Conservation (phyloP, 148 eudicot species). For the Beta vulgaris region DNA sequence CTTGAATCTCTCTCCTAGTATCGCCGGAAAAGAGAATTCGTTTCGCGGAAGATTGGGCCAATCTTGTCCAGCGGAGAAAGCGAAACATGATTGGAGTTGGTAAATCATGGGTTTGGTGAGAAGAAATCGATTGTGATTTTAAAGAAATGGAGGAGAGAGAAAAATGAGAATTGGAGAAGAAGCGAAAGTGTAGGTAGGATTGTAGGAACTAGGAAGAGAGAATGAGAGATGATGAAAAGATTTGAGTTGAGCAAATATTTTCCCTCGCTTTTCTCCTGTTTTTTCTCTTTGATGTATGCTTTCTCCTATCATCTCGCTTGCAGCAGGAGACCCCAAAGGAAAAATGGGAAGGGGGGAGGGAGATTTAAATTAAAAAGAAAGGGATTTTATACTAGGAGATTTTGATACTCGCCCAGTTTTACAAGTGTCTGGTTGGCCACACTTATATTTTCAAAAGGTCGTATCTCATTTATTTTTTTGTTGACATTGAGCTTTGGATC, state of each 20-base stretch:
- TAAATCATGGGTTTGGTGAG: background rate
- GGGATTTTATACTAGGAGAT: no score
- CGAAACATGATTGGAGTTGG: background rate
- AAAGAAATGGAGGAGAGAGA: background rate
- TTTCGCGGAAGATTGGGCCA: background rate
- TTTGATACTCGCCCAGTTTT: no score
- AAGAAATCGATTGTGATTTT: background rate
- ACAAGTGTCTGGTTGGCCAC: no score
- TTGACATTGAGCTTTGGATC: no score
- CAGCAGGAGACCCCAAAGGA: no score
- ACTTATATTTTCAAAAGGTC: no score
- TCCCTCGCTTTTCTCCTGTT: background rate
- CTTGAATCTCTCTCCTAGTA: background rate
- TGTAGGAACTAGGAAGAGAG: no score
- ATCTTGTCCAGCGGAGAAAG: constrained; percentile 6
- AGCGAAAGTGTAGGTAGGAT: constrained; percentile 25
- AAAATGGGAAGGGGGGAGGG: no score
- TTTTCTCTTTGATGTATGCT: background rate
- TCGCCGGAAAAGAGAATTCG: background rate
- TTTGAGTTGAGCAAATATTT: background rate
- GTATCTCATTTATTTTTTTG: no score
- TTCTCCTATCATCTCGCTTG: constrained; percentile 10
- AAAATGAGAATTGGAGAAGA: constrained; percentile 2
- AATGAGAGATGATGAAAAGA: background rate
- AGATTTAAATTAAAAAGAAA: no score